Base-by-base conservation (phyloP, 331 rosid species). In the Spiraea crenata region DNA sequence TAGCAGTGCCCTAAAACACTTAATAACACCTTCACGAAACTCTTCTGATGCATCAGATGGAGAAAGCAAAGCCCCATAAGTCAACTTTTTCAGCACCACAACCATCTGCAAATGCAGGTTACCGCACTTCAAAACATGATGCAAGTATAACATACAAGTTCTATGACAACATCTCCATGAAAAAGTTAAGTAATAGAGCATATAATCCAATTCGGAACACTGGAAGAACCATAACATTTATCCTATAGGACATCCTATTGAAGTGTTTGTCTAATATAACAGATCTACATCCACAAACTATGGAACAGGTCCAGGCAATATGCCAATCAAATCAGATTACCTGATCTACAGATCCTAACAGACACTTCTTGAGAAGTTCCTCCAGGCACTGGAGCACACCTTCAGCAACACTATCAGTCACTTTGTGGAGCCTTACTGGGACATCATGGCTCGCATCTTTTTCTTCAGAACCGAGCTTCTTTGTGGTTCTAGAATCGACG, bases 1-100 rank as follows among this genome's bases (percentile, higher is more conserved):
- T 76, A 93, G 85, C 57, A 93, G 73, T 39, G 84, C 90, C 90
- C 73, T 85, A 67, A 86, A 84, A 81, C 97, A 93, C 83, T 85
- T 82, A 19, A 93, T 54, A 80, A 89, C 81, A 83, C 99, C 97
- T 87, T 81, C 99, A 57, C 97, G 97, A 56, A 93, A 89, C 88
- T 93, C 99, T 83, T 93, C 99, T 51, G 99, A 93, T 45, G 99
- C 99, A 57, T 93, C 95, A 2, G 84, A 79, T 19, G 97, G 96
- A 70, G 96, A 82, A 66, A 93, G 83, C 82, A 93, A 69, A 54
- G 97, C 99, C 73, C 96, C 97, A 25, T 81, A 83, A 13, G 99
- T 93, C 76, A 93, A 91, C 84, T 91, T 93, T 77, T 93, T 93
- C 77, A 89, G 80, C 5, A 93, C 85, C 56, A 91, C 89, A 85